phyloP scores from a whole-genome alignment of 2,329 filamentous ascomycete species.

The Xylaria sp. region DNA sequence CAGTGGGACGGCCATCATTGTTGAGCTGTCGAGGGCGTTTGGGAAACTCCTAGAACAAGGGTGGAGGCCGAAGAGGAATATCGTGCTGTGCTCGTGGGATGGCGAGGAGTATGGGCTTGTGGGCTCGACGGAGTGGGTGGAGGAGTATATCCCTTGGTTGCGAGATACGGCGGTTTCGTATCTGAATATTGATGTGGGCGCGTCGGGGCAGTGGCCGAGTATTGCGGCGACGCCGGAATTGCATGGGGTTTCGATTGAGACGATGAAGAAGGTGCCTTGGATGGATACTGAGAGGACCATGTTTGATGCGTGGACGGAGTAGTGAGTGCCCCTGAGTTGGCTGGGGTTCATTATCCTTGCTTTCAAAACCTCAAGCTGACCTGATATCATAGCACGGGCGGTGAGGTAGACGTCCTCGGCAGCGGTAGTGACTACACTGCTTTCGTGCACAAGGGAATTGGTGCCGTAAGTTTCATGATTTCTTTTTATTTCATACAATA shows the following conservation, averaged over 20 bases:
- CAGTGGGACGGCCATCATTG: slow-evolving; percentile 69
- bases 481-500: neutral
- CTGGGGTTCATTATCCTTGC: neutral
- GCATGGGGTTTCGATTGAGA: slow-evolving; percentile 58
- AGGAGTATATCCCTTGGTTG: slow-evolving; percentile 75
- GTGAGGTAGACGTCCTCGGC: slow-evolving; percentile 53
- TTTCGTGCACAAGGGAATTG: slow-evolving; percentile 53
- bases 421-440: slow-evolving; percentile 64
- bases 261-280: slow-evolving; percentile 58
- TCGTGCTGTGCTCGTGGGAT: slow-evolving; percentile 69
- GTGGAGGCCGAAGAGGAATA: slow-evolving; percentile 75
- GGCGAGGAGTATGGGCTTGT: slow-evolving; percentile 74
- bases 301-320: slow-evolving; percentile 39
- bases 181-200: slow-evolving; percentile 72
- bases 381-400: slow-evolving; percentile 31
- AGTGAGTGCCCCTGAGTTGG: slow-evolving; percentile 11
- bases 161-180: slow-evolving; percentile 66
- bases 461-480: slow-evolving; percentile 29
- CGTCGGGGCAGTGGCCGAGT: slow-evolving; percentile 51
- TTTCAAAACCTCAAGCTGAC: neutral
- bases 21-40: slow-evolving; percentile 69
- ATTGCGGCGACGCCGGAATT: slow-evolving; percentile 61
- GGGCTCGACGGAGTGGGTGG: slow-evolving; percentile 81
- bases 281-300: slow-evolving; percentile 39
- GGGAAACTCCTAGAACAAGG: slow-evolving; percentile 64